A percentile compares a stretch with the other conserved stretches of the same genome.
phyloP scores from a whole-genome alignment of 2,329 filamentous ascomycete species.

The Xylaria sp. region DNA sequence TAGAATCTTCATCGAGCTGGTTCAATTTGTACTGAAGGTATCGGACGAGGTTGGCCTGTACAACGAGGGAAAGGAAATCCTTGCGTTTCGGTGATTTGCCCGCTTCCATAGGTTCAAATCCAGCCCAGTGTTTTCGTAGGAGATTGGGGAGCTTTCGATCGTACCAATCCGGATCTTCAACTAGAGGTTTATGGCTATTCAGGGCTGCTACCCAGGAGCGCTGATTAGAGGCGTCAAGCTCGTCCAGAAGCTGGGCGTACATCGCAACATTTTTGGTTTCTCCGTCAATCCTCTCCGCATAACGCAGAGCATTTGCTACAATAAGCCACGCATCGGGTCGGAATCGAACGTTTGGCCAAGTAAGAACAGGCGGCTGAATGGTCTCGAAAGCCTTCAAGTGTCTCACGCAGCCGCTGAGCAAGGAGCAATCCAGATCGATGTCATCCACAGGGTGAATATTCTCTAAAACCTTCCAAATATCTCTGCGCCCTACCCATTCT shows the following conservation, averaged over 20 bases:
- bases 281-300: constrained; percentile 46
- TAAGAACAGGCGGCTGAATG: constrained; percentile 45
- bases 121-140: constrained; percentile 48
- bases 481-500: constrained; percentile 48
- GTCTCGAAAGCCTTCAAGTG: constrained; percentile 47
- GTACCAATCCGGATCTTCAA: constrained; percentile 50
- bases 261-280: constrained; percentile 39
- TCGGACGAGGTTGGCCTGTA: constrained; percentile 48
- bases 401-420: constrained; percentile 49
- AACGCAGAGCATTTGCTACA: constrained; percentile 48
- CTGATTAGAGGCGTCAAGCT: constrained; percentile 48
- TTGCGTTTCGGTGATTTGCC: constrained; percentile 50
- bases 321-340: constrained; percentile 50
- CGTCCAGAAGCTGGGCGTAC: constrained; percentile 48
- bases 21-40: constrained; percentile 45
- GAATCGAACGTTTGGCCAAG: constrained; percentile 49
- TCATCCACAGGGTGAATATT: constrained; percentile 39
- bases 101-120: constrained; percentile 50
- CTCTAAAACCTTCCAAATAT: constrained; percentile 47
- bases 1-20: constrained; percentile 35
- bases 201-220: constrained; percentile 46
- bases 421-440: constrained; percentile 45
- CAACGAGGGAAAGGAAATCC: constrained; percentile 47
- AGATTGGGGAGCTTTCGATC: constrained; percentile 45
- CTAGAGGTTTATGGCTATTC: constrained; percentile 47